Evolutionary conservation across 768 basidiomycete species (phyloP).

Genomic region (Mycena amicta): DNA sequence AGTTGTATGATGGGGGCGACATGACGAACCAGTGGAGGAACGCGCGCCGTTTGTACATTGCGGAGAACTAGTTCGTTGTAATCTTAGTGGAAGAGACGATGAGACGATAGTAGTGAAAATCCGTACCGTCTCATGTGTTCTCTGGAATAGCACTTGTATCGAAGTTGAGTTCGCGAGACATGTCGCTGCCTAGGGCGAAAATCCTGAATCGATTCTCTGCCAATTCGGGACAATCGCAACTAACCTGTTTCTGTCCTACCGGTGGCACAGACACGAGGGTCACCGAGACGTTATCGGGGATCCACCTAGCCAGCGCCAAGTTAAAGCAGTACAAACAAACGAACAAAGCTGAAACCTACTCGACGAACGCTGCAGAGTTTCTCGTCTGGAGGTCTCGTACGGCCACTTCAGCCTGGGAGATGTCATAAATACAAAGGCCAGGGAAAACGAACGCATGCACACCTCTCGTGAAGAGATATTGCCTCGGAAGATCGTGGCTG

Average conservation of each 20-base stretch:
- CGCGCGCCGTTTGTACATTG: conserved; percentile 83
- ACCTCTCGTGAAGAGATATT: conserved; percentile 81
- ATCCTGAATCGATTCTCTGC: not conserved
- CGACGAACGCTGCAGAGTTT: conserved; percentile 76
- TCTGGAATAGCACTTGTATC: conserved; percentile 84
- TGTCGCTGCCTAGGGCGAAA: conserved; percentile 56
- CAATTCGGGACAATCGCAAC: conserved; percentile 28
- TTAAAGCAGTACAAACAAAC: not conserved
- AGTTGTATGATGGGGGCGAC: not conserved
- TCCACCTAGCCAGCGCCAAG: conserved; percentile 49
- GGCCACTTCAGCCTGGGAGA: conserved; percentile 57
- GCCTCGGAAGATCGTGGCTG: conserved; percentile 86
- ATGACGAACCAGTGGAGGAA: conserved; percentile 76
- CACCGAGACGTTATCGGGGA: conserved; percentile 87
- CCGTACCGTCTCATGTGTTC: conserved; percentile 63
- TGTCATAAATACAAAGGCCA: conserved; percentile 39
- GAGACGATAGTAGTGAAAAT: not conserved
- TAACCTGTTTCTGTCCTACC: conserved; percentile 75
- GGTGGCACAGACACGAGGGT: conserved; percentile 83
- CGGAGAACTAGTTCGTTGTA: too few relatives aligned
- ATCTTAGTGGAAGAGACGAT: too few relatives aligned
- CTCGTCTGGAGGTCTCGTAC: conserved; percentile 75
- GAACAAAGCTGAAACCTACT: conserved; percentile 46
- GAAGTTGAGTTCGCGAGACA: conserved; percentile 79
- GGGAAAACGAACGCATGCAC: conserved; percentile 29